phyloP scores from a whole-genome alignment of 2,329 filamentous ascomycete genomes.

The Grosmannia huntii region DNA sequence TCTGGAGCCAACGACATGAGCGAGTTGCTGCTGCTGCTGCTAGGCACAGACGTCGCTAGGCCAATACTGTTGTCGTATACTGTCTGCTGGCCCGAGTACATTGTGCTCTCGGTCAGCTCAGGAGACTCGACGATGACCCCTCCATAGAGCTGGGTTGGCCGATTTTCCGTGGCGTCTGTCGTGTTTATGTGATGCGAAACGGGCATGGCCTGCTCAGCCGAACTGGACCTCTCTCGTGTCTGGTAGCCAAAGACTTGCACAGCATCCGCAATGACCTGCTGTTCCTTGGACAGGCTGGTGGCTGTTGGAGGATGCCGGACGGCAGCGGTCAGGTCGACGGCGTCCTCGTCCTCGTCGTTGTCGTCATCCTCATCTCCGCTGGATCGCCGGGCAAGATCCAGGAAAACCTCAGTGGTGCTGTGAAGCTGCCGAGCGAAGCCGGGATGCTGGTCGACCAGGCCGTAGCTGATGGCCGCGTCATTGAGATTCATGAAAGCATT shows the following conservation, averaged over 20 bases:
- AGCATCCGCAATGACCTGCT: slow-evolving; percentile 2
- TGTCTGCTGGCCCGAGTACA: slow-evolving; percentile 24
- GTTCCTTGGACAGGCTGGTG: not conserved
- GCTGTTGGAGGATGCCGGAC: not conserved
- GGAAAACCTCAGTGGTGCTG: slow-evolving; percentile 43
- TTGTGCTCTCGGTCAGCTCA: not conserved
- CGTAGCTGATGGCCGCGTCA: slow-evolving; percentile 43
- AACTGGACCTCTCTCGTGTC: slow-evolving; percentile 8
- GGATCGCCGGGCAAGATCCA: slow-evolving; percentile 36
- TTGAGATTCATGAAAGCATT: slow-evolving; percentile 56
- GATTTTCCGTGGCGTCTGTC: not conserved
- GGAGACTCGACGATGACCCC: slow-evolving; percentile 16
- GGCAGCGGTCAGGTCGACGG: not conserved
- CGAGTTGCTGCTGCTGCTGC: not conserved
- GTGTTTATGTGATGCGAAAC: not conserved
- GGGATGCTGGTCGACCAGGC: slow-evolving; percentile 43
- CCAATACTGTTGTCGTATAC: slow-evolving; percentile 16
- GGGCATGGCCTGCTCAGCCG: slow-evolving; percentile 3
- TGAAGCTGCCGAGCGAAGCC: slow-evolving; percentile 45
- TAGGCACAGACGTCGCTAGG: not conserved
- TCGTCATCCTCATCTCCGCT: slow-evolving; percentile 25
- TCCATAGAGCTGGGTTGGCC: slow-evolving; percentile 11
- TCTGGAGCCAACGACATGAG: slow-evolving; percentile 8
- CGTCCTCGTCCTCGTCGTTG: slow-evolving; percentile 10
- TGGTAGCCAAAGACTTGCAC: slow-evolving; percentile 6